Evolutionary conservation across 306 rosid genomes (phyloP), one percentile per base, ranked within the genome.

Genomic region (Rosa rugosa): DNA sequence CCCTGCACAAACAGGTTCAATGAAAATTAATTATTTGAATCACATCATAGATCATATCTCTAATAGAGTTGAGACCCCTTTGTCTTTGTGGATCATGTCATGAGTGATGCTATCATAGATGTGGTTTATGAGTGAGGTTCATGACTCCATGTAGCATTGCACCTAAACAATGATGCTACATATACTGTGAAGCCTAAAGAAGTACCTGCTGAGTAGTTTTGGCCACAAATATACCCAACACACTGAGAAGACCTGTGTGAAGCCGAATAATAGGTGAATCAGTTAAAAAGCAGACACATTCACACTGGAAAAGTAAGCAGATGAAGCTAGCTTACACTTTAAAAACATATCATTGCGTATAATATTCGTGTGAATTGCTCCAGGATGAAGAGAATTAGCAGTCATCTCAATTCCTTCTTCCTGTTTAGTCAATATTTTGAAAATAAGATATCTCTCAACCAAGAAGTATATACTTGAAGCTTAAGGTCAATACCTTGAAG

Each of bases 161-260:
- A 31, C 36, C 36, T 31, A 31, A 2, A 31, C 36, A 31, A 31
- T 31, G 36, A 31, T 31, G 36, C 36, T 31, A 31, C 3, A 31
- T 31, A 31, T 31, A 31, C 36, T 31, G 36, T 31, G 36, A 31
- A 31, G 36, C 36, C 36, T 31, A 31, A 42, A 25, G 8, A 3
- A 17, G 16, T 40, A 20, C 97, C 94, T 92, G 93, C 72, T 76
- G 88, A 72, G 88, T 90, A 77, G 72, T 90, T 84, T 90, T 89
- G 8, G 6, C 17, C 90, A 89, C 71, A 88, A 76, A 83, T 79
- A 84, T 87, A 78, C 88, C 94, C 60, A 90, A 73, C 34, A 62
- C 34, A 42, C 16, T 56, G 13, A 84, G 84, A 76, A 94, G 0
- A 77, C 51, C 97, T 94, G 96, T 17, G 63, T 12, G 63, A 16